Evolutionary conservation across 2,329 filamentous ascomycete genomes (phyloP).

Genomic region (Neonectria ditissima): DNA sequence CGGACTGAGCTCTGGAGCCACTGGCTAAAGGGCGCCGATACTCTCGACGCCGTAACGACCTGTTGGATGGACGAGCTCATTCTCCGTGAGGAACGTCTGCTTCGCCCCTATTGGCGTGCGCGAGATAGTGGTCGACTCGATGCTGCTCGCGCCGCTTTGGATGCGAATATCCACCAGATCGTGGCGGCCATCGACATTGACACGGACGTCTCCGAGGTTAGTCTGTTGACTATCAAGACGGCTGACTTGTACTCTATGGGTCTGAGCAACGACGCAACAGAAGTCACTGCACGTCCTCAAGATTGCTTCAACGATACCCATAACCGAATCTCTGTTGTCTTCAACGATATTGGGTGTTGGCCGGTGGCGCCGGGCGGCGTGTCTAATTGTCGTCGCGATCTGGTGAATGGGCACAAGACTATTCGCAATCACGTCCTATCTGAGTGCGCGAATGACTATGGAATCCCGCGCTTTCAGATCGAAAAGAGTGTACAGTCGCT

Average conservation of each 20-base stretch:
- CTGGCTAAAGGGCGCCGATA: conserved; percentile 17
- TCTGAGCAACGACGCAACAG: conserved; percentile 33
- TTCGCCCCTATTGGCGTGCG: conserved; percentile 25
- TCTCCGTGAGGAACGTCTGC: conserved; percentile 25
- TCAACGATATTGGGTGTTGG: conserved; percentile 39
- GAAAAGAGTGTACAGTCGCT: conserved; percentile 38
- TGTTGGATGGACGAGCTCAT: conserved; percentile 33
- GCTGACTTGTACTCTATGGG: conserved; percentile 37
- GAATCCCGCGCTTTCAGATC: conserved; percentile 36
- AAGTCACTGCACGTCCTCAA: conserved; percentile 31
- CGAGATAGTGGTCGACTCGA: conserved; percentile 23
- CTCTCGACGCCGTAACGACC: conserved; percentile 24
- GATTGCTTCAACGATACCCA: conserved; percentile 33
- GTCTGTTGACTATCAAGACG: conserved; percentile 32
- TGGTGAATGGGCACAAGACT: conserved; percentile 37
- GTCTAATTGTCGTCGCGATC: conserved; percentile 34
- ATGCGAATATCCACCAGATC: conserved; percentile 33
- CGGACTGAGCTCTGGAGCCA: conserved; percentile 31
- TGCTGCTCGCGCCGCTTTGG: conserved; percentile 10
- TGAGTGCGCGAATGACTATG: conserved; percentile 36
- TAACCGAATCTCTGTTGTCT: conserved; percentile 31
- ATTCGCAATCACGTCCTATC: conserved; percentile 37
- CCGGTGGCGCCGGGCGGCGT: conserved; percentile 36
- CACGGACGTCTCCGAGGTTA: conserved; percentile 33
- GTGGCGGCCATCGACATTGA: conserved; percentile 34